Base-by-base conservation (phyloP, 164 flowering plant genomes). In the Dillenia turbinata region DNA sequence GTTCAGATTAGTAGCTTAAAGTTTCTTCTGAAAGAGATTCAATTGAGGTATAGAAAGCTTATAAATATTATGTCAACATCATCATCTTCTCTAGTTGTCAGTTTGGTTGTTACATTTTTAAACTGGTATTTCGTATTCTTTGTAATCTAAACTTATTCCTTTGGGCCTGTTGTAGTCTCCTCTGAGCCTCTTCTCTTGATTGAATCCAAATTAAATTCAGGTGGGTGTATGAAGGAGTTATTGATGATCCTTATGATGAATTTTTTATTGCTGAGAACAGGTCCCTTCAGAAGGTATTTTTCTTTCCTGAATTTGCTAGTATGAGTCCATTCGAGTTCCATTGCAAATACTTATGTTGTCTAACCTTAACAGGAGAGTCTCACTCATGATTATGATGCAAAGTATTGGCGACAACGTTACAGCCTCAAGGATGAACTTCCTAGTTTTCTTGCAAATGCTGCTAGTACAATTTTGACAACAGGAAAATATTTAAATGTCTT, bases 181-280 rank as follows among this genome's bases (percentile, higher is more conserved):
- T 26, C 40, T 26, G 40, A 26, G 40, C 40, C 40, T 26, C 40
- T 14, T 0, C 12, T 26, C 15, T 57, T n/a, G n/a, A 4, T 44
- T 57, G 14, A 8, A 44, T 57, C 48, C 48, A 57, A 43, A 7
- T 44, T 57, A 10, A 15, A 16, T 9, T 56, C 62, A 92, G 99
- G 80, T 95, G 99, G 99, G 86, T 95, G 58, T 88, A 95, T 71
- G 99, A 95, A 75, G 99, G 99, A 61, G 90, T 92, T 44, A 92
- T 95, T 64, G 94, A 92, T 76, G 99, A 95, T 80, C 97, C 97
- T 49, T 89, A 92, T 64, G 87, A 88, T 44, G 99, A 95, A 76
- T 92, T 95, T 73, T 95, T 95, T 71, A 92, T 95, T 73, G 86
- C 87, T 49, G 99, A 95, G 78, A 85, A 90, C 76, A 88, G 82